phyloP scores from a whole-genome alignment of 2,329 filamentous ascomycete genomes.

The Acrocalymma vagum region DNA sequence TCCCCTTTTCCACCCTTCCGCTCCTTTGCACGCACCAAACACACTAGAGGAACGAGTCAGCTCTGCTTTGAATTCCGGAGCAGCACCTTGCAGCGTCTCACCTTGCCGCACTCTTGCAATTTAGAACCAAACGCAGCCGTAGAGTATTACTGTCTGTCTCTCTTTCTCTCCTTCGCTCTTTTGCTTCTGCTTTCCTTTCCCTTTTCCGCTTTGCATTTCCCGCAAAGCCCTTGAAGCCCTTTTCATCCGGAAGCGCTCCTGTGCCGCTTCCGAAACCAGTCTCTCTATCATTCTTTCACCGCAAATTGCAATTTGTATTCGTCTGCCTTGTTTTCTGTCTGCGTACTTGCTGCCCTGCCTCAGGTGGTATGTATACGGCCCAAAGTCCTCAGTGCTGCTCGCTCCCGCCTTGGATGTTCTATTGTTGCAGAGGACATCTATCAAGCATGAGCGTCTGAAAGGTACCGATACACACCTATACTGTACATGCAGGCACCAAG shows the following conservation, averaged over 20 bases:
- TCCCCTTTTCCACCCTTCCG: conserved; percentile 24
- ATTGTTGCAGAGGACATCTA: too few species aligned
- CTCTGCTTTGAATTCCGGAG: conserved; percentile 42
- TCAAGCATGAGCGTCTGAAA: conserved; percentile 37
- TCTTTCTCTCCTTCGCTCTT: conserved; percentile 29
- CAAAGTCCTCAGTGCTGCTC: too few species aligned
- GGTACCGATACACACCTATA: too few species aligned
- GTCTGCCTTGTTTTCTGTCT: conserved; percentile 27
- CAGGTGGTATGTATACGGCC: too few species aligned
- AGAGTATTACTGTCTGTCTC: conserved; percentile 40
- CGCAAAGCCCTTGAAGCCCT: conserved; percentile 32
- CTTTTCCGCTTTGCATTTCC: conserved; percentile 42
- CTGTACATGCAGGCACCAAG: too few species aligned
- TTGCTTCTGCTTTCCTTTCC: conserved; percentile 33
- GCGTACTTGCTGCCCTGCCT: conserved; percentile 41
- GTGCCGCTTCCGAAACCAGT: conserved; percentile 43
- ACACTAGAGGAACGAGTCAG: conserved; percentile 32
- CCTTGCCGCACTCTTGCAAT: conserved; percentile 25
- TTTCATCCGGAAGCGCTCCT: conserved; percentile 38
- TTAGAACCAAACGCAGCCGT: too few species aligned
- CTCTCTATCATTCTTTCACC: conserved; percentile 35
- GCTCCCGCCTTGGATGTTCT: too few species aligned
- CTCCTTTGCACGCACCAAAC: conserved; percentile 23
- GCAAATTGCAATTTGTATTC: conserved; percentile 41
- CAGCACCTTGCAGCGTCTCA: conserved; percentile 36